These are phyloP conservation scores for Sugiyamaella paludigena DNA, from an alignment of 1,139 yeast genomes.

Conservation along the genomic window DNA sequence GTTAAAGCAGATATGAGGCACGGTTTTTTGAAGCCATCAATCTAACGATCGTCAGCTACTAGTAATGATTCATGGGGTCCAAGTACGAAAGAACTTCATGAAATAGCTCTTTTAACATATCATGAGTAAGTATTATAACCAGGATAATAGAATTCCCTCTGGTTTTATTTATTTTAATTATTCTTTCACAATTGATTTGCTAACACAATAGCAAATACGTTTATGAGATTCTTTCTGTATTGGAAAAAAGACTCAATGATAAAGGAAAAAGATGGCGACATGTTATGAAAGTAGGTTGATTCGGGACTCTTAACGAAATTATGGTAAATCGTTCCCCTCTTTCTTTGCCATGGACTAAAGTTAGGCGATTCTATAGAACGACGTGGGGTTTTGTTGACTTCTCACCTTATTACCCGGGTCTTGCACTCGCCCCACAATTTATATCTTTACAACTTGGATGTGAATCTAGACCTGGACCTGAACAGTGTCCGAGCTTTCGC, in stretches of 20 bases:
- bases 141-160: background rate
- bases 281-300: conserved; percentile 65
- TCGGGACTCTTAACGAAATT: background rate
- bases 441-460: too few relatives aligned
- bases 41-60: conserved; percentile 47
- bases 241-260: conserved; percentile 88
- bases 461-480: too few relatives aligned
- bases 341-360: too few relatives aligned
- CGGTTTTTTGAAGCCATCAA: too few relatives aligned
- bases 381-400: too few relatives aligned
- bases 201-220: conserved; percentile 51
- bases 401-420: too few relatives aligned
- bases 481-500: too few relatives aligned
- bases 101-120: conserved; percentile 72
- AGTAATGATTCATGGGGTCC: conserved; percentile 90
- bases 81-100: conserved; percentile 76
- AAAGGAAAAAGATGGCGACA: conserved; percentile 98
- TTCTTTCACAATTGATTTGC: background rate
- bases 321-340: too few relatives aligned
- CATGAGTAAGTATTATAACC: conserved; percentile 37
- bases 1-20: background rate
- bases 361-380: too few relatives aligned
- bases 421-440: too few relatives aligned
- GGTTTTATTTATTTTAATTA: too few relatives aligned
- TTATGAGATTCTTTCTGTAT: conserved; percentile 87